Percentiles rank a stretch among this genome's conserved stretches.
phyloP scores from a whole-genome alignment of 169 alveolate genomes.

The Babesia ovata region DNA sequence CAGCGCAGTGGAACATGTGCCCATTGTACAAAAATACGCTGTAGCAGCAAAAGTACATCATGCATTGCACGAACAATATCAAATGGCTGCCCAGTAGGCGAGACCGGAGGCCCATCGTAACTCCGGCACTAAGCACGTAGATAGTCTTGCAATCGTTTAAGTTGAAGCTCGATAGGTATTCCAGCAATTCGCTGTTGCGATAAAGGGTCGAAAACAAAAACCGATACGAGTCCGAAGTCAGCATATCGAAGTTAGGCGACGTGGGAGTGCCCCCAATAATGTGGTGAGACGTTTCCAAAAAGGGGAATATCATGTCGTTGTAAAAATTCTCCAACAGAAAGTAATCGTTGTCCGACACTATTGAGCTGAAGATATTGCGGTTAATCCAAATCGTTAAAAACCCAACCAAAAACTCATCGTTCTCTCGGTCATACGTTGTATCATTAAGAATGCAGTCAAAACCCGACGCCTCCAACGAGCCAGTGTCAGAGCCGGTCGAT shows the following conservation, averaged over 20 bases:
- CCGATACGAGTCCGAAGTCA: conserved; percentile 30
- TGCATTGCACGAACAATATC: conserved; percentile 49
- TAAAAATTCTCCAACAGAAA: conserved; percentile 23
- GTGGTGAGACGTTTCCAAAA: not conserved
- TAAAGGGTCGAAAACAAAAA: conserved; percentile 50
- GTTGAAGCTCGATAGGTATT: conserved; percentile 18
- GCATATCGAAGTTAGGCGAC: conserved; percentile 7
- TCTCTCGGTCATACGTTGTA: conserved; percentile 44
- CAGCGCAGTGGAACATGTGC: conserved; percentile 10
- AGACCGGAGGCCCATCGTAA: conserved; percentile 59
- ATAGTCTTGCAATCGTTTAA: conserved; percentile 42
- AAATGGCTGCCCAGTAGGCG: conserved; percentile 52
- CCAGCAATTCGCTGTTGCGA: conserved; percentile 30
- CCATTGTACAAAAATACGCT: conserved; percentile 35
- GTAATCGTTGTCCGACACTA: conserved; percentile 55
- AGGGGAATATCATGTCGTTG: conserved; percentile 28
- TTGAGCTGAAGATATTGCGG: conserved; percentile 18
- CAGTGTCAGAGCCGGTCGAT: not conserved
- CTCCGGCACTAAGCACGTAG: conserved; percentile 62
- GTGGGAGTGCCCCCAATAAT: not conserved
- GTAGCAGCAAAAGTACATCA: conserved; percentile 39
- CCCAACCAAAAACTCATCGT: conserved; percentile 65
- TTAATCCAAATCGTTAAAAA: conserved; percentile 52
- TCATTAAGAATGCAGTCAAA: conserved; percentile 30
- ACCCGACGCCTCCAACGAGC: not conserved